Evolutionary conservation across 2,329 filamentous ascomycete genomes (phyloP).

Genomic region (Bipolaris cookei): DNA sequence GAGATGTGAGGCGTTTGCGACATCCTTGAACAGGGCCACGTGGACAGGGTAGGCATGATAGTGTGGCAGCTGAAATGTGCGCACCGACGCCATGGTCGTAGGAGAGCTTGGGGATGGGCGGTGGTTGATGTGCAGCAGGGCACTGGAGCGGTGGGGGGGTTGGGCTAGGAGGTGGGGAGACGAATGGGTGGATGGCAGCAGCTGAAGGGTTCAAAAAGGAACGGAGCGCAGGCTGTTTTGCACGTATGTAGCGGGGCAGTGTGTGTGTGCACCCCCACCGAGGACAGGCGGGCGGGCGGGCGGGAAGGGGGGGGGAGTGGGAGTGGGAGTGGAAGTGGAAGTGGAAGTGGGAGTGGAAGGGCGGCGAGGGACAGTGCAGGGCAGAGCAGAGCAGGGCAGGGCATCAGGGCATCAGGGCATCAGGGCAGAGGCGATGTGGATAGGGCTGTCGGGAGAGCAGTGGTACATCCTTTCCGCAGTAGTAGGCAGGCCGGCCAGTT

Average conservation of each 20-base stretch:
- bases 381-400: neutral
- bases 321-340: neutral
- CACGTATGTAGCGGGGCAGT: neutral
- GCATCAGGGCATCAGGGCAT: too few relatives aligned
- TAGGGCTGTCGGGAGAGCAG: neutral
- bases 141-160: neutral
- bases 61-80: conserved; percentile 76
- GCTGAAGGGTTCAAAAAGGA: neutral
- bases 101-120: neutral
- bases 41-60: conserved; percentile 74
- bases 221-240: neutral
- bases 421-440: neutral
- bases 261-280: neutral
- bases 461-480: neutral
- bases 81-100: conserved; percentile 59
- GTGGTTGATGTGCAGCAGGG: conserved; percentile 13
- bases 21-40: conserved; percentile 74
- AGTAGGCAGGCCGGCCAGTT: conserved; percentile 12
- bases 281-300: neutral
- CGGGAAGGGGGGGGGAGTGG: neutral
- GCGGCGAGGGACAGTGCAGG: neutral
- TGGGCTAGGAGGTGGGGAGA: neutral
- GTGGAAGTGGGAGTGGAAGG: neutral
- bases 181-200: neutral
- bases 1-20: conserved; percentile 78